Base-by-base conservation (phyloP, 257 asterid species). In the Lantana camara region DNA sequence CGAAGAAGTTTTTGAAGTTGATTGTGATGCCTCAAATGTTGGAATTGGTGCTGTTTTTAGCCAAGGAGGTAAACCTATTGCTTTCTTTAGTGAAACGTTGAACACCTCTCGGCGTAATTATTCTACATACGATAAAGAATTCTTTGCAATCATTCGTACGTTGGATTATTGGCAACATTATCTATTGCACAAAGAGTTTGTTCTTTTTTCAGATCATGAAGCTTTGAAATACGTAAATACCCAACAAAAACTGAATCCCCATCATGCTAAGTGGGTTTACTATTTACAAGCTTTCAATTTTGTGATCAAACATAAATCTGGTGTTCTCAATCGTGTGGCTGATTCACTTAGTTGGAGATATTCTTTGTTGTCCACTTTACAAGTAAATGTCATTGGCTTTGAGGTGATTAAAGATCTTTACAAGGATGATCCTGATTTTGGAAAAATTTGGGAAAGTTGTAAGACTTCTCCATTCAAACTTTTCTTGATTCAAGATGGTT, bases 11-110 rank as follows among this genome's bases (percentile, higher is more conserved):
- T 61, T 70, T 20, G 10, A 60, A 45, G 38, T 61, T 0, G 64
- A 55, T 68, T 68, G 57, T 23, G 67, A 56, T 58, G 66, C 41
- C 5, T 64, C 66, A 10, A 66, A 55, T 61, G 46, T 55, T 0
- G 64, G 65, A 3, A 22, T 57, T 32, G 60, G 66, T 16, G 46
- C 5, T 0, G 63, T 69, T 16, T 56, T 69, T 6, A 51, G 41
- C 40, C 60, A 41, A 52, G 59, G 34, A 70, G 49, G 47, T 1
- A 42, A 44, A 10, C 66, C 55, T 2, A 5, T 46, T 34, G 52
- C 60, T 12, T 56, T 42, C 38, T 41, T 29, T 32, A 61, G 51
- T 21, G 32, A 61, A 11, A 70, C 19, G 5, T 46, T 67, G 22
- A 67, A 30, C 21, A 17, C 15, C 0, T 11, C 23, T 49, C 23